Conservation (phyloP, 495 filamentous ascomycete species). For the Podospora pseudoanserina region DNA sequence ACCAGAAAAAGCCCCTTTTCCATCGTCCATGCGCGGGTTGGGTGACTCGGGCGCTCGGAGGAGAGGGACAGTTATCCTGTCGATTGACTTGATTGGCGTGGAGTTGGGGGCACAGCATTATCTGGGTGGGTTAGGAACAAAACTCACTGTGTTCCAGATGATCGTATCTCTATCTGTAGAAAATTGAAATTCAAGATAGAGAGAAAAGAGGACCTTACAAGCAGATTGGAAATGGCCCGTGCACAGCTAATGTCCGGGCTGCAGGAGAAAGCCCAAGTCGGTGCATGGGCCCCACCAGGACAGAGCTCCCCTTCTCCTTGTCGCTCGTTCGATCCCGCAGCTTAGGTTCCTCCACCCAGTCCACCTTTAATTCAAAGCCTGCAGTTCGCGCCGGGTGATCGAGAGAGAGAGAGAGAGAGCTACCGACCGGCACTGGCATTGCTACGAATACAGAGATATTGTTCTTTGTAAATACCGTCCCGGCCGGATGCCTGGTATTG, state of each 20-base stretch:
- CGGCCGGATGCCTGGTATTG: too few relatives aligned
- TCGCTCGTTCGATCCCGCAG: constrained; percentile 15
- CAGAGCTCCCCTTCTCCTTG: constrained; percentile 8
- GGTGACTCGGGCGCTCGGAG: neutral
- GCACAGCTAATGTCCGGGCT: constrained; percentile 15
- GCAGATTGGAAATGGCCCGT: constrained; percentile 13
- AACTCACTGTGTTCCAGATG: neutral
- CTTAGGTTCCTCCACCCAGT: constrained; percentile 11
- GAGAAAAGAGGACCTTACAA: too few relatives aligned
- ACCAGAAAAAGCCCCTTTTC: constrained; percentile 2
- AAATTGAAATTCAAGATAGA: neutral
- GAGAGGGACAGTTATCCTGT: too few relatives aligned
- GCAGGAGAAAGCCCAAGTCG: constrained; percentile 7
- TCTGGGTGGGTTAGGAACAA: neutral
- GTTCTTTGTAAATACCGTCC: too few relatives aligned
- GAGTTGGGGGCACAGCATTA: neutral
- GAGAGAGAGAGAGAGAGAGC: neutral
- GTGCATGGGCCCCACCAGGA: constrained; percentile 6
- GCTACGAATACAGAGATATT: too few relatives aligned
- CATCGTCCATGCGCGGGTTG: neutral
- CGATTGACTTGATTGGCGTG: too few relatives aligned
- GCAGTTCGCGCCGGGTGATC: neutral
- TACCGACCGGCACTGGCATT: neutral
- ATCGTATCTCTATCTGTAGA: neutral
- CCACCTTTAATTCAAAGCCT: constrained; percentile 3